These are phyloP conservation scores for Candida railenensis DNA, from an alignment of 805 yeast genomes.

Conservation along the genomic window DNA sequence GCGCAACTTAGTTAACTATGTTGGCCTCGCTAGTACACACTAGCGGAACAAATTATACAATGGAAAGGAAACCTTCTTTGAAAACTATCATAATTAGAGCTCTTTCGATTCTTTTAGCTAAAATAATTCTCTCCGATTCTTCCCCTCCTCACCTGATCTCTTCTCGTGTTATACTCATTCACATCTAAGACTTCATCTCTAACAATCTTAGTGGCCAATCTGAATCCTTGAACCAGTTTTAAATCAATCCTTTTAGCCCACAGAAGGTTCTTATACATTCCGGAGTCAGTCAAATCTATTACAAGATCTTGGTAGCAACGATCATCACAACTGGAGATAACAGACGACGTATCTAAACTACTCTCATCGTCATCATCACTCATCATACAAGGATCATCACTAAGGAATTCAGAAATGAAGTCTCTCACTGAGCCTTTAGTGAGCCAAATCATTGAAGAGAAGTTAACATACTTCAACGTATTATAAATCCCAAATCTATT, in stretches of 20 bases:
- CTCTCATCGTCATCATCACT: slow-evolving; percentile 10
- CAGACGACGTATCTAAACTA: slow-evolving; percentile 4
- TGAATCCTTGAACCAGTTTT: slow-evolving; percentile 21
- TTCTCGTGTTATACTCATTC: slow-evolving; percentile 26
- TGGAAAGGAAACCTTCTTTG: too few species aligned
- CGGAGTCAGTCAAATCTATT: slow-evolving; percentile 43
- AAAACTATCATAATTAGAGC: too few species aligned
- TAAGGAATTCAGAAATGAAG: slow-evolving; percentile 31
- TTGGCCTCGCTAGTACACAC: too few species aligned
- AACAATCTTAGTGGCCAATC: slow-evolving; percentile 28
- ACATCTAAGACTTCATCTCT: slow-evolving; percentile 28
- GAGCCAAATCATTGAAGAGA: slow-evolving; percentile 49
- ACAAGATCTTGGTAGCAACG: slow-evolving; percentile 16
- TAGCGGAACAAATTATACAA: too few species aligned
- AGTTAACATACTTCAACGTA: slow-evolving; percentile 35
- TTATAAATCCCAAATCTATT: slow-evolving; percentile 7
- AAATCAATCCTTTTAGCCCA: slow-evolving; percentile 39
- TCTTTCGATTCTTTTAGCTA: neutral
- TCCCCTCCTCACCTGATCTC: slow-evolving; percentile 39
- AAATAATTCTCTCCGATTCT: slow-evolving; percentile 44
- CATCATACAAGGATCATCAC: slow-evolving; percentile 1
- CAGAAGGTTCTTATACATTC: slow-evolving; percentile 39
- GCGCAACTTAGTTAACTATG: too few species aligned
- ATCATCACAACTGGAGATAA: neutral
- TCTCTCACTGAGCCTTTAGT: slow-evolving; percentile 35